A percentile compares a stretch with the other conserved stretches of the same genome.
Conservation (phyloP, 345 rosid genomes). For the Laguncularia racemosa region DNA sequence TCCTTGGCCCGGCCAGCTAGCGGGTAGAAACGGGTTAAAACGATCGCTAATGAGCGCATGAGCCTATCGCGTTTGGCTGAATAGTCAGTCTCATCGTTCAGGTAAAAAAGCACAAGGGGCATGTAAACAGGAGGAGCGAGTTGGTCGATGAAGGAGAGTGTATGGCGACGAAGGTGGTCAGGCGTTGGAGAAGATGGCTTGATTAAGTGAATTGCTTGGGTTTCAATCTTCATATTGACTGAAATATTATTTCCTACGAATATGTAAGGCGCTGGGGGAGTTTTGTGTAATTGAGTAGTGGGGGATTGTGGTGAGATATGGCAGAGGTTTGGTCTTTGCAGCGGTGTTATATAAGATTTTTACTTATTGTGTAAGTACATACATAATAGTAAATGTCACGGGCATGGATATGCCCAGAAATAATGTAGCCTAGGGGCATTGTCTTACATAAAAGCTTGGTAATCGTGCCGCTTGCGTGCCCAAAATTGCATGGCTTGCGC, state of each 20-base stretch:
- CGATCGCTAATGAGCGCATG: slow-evolving; percentile 13
- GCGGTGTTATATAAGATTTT: no score
- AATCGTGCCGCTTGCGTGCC: no score
- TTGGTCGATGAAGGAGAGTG: slow-evolving; percentile 22
- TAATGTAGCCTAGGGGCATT: no score
- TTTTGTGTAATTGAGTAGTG: no score
- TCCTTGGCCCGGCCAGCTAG: slow-evolving; percentile 20
- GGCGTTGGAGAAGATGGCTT: slow-evolving; percentile 25
- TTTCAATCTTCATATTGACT: slow-evolving; percentile 4
- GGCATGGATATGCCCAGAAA: no score
- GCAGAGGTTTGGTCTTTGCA: no score
- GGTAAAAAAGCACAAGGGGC: slow-evolving; percentile 18
- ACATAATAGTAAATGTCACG: no score
- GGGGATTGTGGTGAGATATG: no score
- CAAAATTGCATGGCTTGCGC: no score
- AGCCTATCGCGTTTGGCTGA: not conserved
- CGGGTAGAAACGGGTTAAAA: slow-evolving; percentile 22
- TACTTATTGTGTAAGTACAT: no score
- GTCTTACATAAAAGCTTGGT: no score
- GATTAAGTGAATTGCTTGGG: slow-evolving; percentile 17
- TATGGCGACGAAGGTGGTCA: slow-evolving; percentile 18
- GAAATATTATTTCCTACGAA: not conserved
- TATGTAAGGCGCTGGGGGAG: no score
- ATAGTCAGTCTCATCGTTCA: slow-evolving; percentile 1
- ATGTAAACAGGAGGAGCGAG: slow-evolving; percentile 11